Evolutionary conservation across 345 rosid genomes (phyloP), one percentile per base, ranked within the genome.

Genomic region (Gossypioides kirkii): DNA sequence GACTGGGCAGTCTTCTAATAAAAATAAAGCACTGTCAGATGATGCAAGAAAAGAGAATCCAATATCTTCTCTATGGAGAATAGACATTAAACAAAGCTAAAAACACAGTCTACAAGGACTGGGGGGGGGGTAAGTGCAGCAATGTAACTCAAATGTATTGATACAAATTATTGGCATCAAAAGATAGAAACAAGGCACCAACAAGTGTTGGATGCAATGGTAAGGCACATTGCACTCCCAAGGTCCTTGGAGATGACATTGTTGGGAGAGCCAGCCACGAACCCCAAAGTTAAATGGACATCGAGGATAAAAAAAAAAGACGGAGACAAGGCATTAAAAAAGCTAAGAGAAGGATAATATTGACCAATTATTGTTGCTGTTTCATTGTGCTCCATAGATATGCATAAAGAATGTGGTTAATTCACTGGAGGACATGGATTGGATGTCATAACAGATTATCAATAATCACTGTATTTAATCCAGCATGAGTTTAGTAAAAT

Each of bases 1-100:
- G 94, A 82, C 78, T 87, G 82, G 73, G 79, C 68, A 43, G 80
- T 73, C 82, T 81, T 79, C 67, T 70, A 73, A 63, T 74, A 79
- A 74, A 73, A 77, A 83, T 25, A 50, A 79, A 81, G 49, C 61
- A 64, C 55, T 38, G 68, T 80, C 72, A 85, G 78, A 70, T 49
- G 38, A 65, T 11, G 73, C 50, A 52, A 65, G 18, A 66, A 32
- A 32, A 32, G 38, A 32, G 38, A 69, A 25, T 20, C 14, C 18
- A 49, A 42, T 45, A 17, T 42, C 32, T 11, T 13, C 74, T 41
- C 26, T 11, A 11, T 38, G 7, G 4, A 20, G 42, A 43, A 17
- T 14, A 59, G 17, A 10, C 26, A 72, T 10, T 10, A 72, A 10
- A 58, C 32, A 45, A 23, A 32, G 58, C 58, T 17, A 26, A 26